Evolutionary conservation across 2,329 filamentous ascomycete species (phyloP).

Genomic region (Penicillium sp.): DNA sequence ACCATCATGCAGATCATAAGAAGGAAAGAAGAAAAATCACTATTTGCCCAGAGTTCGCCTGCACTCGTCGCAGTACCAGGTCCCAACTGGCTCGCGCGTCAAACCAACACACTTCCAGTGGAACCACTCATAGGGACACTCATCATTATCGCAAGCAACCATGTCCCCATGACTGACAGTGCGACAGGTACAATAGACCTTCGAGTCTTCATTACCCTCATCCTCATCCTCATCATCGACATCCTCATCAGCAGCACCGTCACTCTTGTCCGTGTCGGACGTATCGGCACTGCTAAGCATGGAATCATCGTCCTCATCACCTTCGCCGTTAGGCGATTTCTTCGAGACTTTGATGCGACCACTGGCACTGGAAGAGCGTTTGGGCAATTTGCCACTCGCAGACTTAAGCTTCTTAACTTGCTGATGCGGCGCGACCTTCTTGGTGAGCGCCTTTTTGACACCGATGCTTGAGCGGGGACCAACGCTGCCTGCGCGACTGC

Average conservation of each 20-base stretch:
- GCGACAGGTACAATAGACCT: constrained; percentile 65
- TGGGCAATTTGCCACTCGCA: constrained; percentile 39
- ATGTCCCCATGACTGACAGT: constrained; percentile 66
- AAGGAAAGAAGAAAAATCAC: constrained; percentile 5
- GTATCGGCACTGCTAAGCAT: constrained; percentile 52
- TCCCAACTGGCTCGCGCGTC: constrained; percentile 58
- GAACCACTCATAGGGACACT: constrained; percentile 66
- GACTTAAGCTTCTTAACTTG: constrained; percentile 44
- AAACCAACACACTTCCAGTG: constrained; percentile 64
- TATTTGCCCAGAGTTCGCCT: constrained; percentile 42
- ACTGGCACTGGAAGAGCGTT: constrained; percentile 45
- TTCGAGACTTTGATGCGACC: constrained; percentile 41
- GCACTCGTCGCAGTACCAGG: constrained; percentile 58
- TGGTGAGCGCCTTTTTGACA: constrained; percentile 49
- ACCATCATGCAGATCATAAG: constrained; percentile 10
- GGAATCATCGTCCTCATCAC: constrained; percentile 52
- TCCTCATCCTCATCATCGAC: constrained; percentile 51
- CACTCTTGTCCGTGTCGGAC: constrained; percentile 47
- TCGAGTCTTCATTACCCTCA: constrained; percentile 57
- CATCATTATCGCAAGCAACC: constrained; percentile 66
- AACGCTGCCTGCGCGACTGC: constrained; percentile 59
- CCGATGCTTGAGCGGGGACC: constrained; percentile 49
- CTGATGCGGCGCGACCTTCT: constrained; percentile 58
- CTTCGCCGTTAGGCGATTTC: constrained; percentile 42
- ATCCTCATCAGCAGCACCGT: constrained; percentile 39